phyloP scores from a whole-genome alignment of 2,329 filamentous ascomycete genomes.

The Lasiodiplodia sp. region DNA sequence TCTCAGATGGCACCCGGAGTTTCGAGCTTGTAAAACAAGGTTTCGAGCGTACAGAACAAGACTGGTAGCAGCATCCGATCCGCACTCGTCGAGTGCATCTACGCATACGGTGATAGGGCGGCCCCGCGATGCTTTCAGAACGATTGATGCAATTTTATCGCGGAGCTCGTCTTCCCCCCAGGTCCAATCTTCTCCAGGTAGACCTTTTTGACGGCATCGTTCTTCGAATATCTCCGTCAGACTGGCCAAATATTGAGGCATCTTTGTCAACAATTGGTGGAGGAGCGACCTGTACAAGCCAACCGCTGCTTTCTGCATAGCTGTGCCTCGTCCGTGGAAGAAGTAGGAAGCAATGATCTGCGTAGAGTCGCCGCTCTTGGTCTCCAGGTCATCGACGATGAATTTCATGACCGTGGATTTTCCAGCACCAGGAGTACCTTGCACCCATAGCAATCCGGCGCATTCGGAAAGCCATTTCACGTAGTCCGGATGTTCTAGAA shows the following conservation, averaged over 20 bases:
- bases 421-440: neutral
- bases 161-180: neutral
- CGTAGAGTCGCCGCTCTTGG: neutral
- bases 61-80: neutral
- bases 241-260: neutral
- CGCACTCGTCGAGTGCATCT: neutral
- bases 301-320: neutral
- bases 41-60: neutral
- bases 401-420: neutral
- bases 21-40: neutral
- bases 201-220: neutral
- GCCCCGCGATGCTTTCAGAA: neutral
- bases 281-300: neutral
- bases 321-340: neutral
- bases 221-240: neutral
- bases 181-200: neutral
- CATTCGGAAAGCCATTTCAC: neutral
- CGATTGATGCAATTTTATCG: neutral
- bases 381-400: neutral
- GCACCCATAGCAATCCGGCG: neutral
- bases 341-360: neutral
- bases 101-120: neutral
- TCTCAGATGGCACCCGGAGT: neutral
- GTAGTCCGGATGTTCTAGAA: neutral
- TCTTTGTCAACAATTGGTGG: neutral